Evolutionary conservation across 1,284 basidiomycete species (phyloP), one percentile per base, ranked within the genome.

Genomic region (Trichosporon sp.): DNA sequence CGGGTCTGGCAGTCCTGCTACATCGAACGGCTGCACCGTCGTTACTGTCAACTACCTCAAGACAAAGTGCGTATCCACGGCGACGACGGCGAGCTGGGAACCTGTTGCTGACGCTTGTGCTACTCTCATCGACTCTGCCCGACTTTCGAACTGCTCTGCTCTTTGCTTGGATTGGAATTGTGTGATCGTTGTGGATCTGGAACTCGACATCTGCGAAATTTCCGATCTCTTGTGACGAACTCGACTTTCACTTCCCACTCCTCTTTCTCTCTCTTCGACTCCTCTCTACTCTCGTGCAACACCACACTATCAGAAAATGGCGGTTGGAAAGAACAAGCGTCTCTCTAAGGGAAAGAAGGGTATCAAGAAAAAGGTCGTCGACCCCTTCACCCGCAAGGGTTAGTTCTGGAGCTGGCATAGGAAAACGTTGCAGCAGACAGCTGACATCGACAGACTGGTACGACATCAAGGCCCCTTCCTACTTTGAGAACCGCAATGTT

Each of bases 261-360:
- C 16, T 11, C n/a, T 12, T 63, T 56, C 40, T 16, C 66, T 46
- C 35, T 37, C 35, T 37, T 37, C 61, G 38, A 61, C 32, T 35
- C 31, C 21, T 38, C 59, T 54, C 32, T 63, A 43, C 3, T 10
- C 21, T 54, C 46, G 14, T 43, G 38, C 40, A 46, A 12, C 26
- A 48, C 59, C 71, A 26, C 31, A 48, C 54, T 11, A 48, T n/a
- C 35, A 71, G 70, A 71, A 74, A 74, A 95, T 95, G 93, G 93
- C 94, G 85, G 92, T 96, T 87, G 93, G 93, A 84, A 95, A 96
- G 93, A 98, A 98, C 89, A 99, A 99, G 89, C 92, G 96, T 86
- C 91, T 98, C 82, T 96, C 94, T 71, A 99, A 99, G 89, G 96
- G 96, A 84, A 98, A 98, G 91, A 98, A 98, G 89, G 95, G 96